Base-by-base conservation (phyloP, 140 eudicot genomes). In the Cichorium intybus region DNA sequence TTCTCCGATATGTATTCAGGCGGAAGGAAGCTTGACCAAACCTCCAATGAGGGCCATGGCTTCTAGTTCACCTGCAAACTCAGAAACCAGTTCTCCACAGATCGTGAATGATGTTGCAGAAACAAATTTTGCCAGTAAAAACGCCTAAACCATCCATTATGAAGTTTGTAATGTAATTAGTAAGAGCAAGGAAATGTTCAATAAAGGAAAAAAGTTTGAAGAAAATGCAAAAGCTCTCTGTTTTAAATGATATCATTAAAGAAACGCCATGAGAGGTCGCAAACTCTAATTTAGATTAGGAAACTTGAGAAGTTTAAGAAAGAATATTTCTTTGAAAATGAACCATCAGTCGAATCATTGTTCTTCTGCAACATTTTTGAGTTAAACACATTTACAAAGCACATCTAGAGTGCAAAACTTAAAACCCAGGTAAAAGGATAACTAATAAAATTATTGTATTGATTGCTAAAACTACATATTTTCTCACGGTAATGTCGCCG, bases 1-100 rank as follows among this genome's bases (percentile, higher is more conserved):
- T n/a, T n/a, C n/a, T n/a, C n/a, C n/a, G 12, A 39, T 39, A 5
- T 39, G 17, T 64, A 57, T 77, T 65, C 51, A 77, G 82, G 71
- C 78, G 12, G 78, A 69, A 71, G 78, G 56, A 29, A 6, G 4
- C 61, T 59, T 71, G 24, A 33, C 26, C 59, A 62, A 68, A 47
- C n/a, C 54, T 48, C 4, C 41, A n/a, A 50, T 56, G 41, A 68
- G 24, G 29, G 43, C 54, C 1, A n/a, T 41, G 3, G 57, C 35
- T 24, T 66, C 67, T 7, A 24, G 26, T 47, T 34, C 66, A 37
- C 18, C 49, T 66, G 54, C 39, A 21, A 61, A 20, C 60, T 7
- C 50, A 3, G 28, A 4, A 29, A 20, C 10, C 34, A 51, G n/a
- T n/a, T n/a, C n/a, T n/a, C n/a, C n/a, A n/a, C 45, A 76, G 81